These are phyloP conservation scores for Candida yuanshanica DNA, from an alignment of 805 yeast genomes.

Conservation along the genomic window DNA sequence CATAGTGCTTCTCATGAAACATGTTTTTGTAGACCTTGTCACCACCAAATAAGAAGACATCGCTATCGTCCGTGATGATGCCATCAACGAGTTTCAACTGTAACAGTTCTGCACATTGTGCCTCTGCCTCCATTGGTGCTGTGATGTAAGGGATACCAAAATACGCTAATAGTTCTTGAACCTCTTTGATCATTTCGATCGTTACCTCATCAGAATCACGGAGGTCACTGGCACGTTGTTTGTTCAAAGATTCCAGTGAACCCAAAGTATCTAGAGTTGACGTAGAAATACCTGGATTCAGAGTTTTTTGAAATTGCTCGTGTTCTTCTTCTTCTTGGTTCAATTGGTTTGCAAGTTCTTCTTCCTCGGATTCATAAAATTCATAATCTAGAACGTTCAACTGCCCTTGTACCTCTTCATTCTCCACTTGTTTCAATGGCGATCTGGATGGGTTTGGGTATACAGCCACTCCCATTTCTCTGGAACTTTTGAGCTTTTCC, in stretches of 20 bases:
- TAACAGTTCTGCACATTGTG: slow-evolving; percentile 86
- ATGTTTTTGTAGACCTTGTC: slow-evolving; percentile 78
- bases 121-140: slow-evolving; percentile 99
- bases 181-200: slow-evolving; percentile 77
- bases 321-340: slow-evolving; percentile 70
- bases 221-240: slow-evolving; percentile 57
- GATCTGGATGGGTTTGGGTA: background rate
- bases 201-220: slow-evolving; percentile 93
- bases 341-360: slow-evolving; percentile 54
- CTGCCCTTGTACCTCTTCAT: background rate
- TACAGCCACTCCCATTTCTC: too few relatives aligned
- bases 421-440: background rate
- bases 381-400: slow-evolving; percentile 45
- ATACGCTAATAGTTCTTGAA: slow-evolving; percentile 77
- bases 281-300: slow-evolving; percentile 25
- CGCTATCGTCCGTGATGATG: slow-evolving; percentile 94
- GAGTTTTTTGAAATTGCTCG: slow-evolving; percentile 46
- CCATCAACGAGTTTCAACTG: slow-evolving; percentile 82
- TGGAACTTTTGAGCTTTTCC: too few relatives aligned
- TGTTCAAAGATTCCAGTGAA: slow-evolving; percentile 48
- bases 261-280: slow-evolving; percentile 6
- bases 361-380: slow-evolving; percentile 75
- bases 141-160: slow-evolving; percentile 94
- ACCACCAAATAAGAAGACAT: slow-evolving; percentile 92
- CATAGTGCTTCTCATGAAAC: slow-evolving; percentile 90